These are phyloP conservation scores for Fusarium stilboides DNA, from an alignment of 2,329 filamentous ascomycete genomes.

Conservation along the genomic window DNA sequence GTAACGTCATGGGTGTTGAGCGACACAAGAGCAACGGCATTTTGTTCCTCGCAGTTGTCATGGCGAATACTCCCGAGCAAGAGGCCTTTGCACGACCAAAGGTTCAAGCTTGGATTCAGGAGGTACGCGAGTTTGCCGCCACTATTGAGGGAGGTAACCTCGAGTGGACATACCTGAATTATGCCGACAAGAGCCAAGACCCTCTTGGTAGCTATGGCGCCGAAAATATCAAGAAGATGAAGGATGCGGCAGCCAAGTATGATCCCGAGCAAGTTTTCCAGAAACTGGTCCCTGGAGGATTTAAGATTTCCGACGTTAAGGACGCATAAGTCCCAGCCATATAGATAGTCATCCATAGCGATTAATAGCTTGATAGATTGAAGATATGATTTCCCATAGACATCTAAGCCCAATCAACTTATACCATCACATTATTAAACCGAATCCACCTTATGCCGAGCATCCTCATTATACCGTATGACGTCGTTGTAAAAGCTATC, in stretches of 20 bases:
- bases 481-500: too few species aligned
- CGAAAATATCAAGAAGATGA: constrained; percentile 43
- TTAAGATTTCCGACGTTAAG: constrained; percentile 44
- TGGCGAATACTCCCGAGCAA: constrained; percentile 27
- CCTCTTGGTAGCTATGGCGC: constrained; percentile 42
- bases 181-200: constrained; percentile 41
- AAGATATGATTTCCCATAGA: neutral
- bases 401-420: neutral
- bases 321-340: neutral
- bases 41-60: constrained; percentile 23
- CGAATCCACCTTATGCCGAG: too few species aligned
- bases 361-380: neutral
- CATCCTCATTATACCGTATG: too few species aligned
- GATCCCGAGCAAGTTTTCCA: constrained; percentile 51
- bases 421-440: too few species aligned
- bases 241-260: constrained; percentile 38
- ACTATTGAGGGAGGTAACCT: constrained; percentile 36
- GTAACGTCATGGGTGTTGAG: constrained; percentile 36
- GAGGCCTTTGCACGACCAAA: constrained; percentile 25
- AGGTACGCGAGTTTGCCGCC: constrained; percentile 18
- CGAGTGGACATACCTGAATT: constrained; percentile 44
- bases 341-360: neutral
- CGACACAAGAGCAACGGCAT: constrained; percentile 30
- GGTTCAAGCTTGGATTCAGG: constrained; percentile 22
- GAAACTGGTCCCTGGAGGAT: constrained; percentile 37